Base-by-base conservation (phyloP, 1,139 yeast genomes). In the Trichomonascaceae sp. region DNA sequence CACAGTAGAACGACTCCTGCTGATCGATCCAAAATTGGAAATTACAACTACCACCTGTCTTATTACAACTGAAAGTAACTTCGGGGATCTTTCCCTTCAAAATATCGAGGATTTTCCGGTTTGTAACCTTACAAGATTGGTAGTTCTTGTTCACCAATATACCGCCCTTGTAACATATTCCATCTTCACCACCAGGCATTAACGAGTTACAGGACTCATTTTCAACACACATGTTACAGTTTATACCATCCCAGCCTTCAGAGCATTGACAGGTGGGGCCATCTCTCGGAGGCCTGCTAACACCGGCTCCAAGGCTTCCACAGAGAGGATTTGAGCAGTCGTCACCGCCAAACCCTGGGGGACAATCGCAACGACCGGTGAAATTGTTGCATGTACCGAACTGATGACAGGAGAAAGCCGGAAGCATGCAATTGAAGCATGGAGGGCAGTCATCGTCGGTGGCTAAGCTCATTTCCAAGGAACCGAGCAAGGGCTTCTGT, bases 11-110 rank as follows among this genome's bases (percentile, higher is more conserved):
- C 55, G 95, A 85, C 68, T 93, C 99, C 52, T 77, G 74, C 68
- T 89, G 82, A 61, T 85, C 96, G 57, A 93, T 88, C 99, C 99
- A 93, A 68, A 93, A 90, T 70, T 93, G 98, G 71, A 93, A 90
- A 66, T 89, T 84, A 72, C 99, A 93, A 22, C 57, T 62, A 20
- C 71, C 80, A 0, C 82, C 75, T 0, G 87, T 79, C 61, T 75
- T 81, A 65, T 88, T 84, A 73, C 99, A 93, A 48, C 90, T 80
- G 69, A 93, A 93, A 0, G 97, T 90, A 1, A 89, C 97, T 67
- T 93, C 96, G 1, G 99, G 98, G 53, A 78, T 80, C 69, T 83
- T 79, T 0, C 96, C 97, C 19, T 82, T 75, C 60, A 93, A 74
- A 52, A 91, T 86, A 55, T 85, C 83, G 51, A 89, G 76, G 60